Conservation (phyloP, 2,329 filamentous ascomycete genomes). For the Thielaviopsis musarum region DNA sequence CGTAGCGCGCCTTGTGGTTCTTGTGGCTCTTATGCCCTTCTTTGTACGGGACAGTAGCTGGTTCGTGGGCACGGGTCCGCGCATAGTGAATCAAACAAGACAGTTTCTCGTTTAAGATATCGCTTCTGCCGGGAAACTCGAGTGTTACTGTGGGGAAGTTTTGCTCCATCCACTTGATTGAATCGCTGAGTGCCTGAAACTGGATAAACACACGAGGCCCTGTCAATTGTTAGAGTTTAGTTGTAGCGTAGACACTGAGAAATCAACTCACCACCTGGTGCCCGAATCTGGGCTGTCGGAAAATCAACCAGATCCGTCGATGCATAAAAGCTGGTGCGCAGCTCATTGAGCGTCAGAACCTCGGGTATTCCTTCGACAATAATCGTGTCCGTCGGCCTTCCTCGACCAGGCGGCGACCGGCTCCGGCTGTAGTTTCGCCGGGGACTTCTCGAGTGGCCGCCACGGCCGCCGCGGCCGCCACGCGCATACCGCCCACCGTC, state of each 20-base stretch:
- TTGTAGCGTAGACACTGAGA: not conserved
- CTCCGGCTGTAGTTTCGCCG: slow-evolving; percentile 18
- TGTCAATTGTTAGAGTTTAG: slow-evolving; percentile 13
- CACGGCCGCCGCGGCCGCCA: too few relatives aligned
- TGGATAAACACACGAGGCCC: slow-evolving; percentile 27
- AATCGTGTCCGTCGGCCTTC: slow-evolving; percentile 31
- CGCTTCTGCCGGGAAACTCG: slow-evolving; percentile 21
- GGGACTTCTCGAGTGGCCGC: slow-evolving; percentile 3
- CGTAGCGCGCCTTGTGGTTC: slow-evolving; percentile 4
- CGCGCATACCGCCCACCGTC: slow-evolving; percentile 3
- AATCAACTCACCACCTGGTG: slow-evolving; percentile 6
- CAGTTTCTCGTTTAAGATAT: slow-evolving; percentile 23
- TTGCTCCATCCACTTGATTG: slow-evolving; percentile 25
- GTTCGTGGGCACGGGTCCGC: slow-evolving; percentile 19
- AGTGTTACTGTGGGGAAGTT: slow-evolving; percentile 25
- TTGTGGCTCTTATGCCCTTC: not conserved
- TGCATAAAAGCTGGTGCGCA: slow-evolving; percentile 6
- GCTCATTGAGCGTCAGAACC: not conserved
- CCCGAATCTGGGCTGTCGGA: slow-evolving; percentile 4
- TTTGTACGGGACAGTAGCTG: not conserved
- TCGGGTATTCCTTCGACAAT: slow-evolving; percentile 36
- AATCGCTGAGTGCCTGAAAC: slow-evolving; percentile 24
- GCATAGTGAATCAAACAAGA: slow-evolving; percentile 26
- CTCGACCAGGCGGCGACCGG: slow-evolving; percentile 22
- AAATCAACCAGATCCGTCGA: slow-evolving; percentile 9